Evolutionary conservation across 1,284 basidiomycete species (phyloP), one percentile per base, ranked within the genome.

Genomic region (Athelia sp.): DNA sequence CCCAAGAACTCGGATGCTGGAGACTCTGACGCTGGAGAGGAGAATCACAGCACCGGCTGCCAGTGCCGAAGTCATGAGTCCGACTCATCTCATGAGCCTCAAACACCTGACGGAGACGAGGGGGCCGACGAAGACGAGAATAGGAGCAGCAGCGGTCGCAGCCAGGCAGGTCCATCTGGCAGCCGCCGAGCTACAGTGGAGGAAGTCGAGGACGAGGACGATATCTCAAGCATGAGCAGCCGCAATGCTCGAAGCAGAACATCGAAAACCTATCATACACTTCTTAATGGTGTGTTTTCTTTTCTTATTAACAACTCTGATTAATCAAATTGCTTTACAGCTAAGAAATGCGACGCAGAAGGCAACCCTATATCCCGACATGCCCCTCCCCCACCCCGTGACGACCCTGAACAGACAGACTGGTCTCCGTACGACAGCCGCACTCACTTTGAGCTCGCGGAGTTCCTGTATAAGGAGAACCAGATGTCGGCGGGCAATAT

Each of bases 371-470:
- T 58, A 40, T 42, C 47, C 13, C 45, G 45, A 2, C 42, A 45
- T 13, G 44, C 51, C 0, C 13, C 29, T n/a, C 52, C 53, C 6
- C 47, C 49, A 2, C 51, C 48, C 18, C 36, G 34, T 8, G 21
- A 40, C 40, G 35, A 49, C 31, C 40, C 40, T 18, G 34, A 23
- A 24, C 45, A 50, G 3, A 26, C 55, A 35, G 56, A 61, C 40
- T 56, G 55, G 58, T 21, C 17, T 3, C 50, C 60, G 1, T 63
- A 52, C 42, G 35, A 46, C 4, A 47, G 42, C 17, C 42, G 48
- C 13, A 8, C 52, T 1, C 23, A 56, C 14, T 62, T 62, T 31
- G 57, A 61, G 23, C 47, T 51, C 1, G 54, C 57, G 0, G 55
- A 63, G 10, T 57, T 62, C 35, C 43, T 61, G 14, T 58, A 47